phyloP scores from a whole-genome alignment of 2,329 filamentous ascomycete species.

The Coniochaeta prunicola region DNA sequence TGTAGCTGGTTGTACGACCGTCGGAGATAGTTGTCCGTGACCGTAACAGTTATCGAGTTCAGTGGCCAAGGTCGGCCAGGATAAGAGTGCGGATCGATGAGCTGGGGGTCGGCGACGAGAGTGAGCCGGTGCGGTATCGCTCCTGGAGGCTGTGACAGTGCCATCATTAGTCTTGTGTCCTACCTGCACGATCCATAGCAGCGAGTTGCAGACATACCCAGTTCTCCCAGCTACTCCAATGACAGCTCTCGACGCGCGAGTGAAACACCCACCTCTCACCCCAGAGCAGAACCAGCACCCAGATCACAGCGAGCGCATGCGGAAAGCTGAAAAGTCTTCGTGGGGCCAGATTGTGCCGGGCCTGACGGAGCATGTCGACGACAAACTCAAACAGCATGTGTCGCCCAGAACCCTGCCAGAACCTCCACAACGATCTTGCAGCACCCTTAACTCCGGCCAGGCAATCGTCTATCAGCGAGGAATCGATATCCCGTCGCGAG shows the following conservation, averaged over 20 bases:
- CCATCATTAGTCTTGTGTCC: not conserved
- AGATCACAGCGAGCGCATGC: constrained; percentile 62
- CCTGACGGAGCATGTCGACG: constrained; percentile 20
- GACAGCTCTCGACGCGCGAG: constrained; percentile 61
- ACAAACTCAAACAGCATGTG: constrained; percentile 24
- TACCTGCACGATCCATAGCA: not conserved
- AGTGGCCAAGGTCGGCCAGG: constrained; percentile 65
- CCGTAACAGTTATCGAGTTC: constrained; percentile 41
- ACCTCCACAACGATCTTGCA: constrained; percentile 27
- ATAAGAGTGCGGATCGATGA: constrained; percentile 93
- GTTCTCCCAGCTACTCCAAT: constrained; percentile 84
- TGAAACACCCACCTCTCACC: constrained; percentile 77
- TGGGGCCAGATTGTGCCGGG: constrained; percentile 39
- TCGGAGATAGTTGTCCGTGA: constrained; percentile 87
- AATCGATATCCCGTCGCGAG: constrained; percentile 19
- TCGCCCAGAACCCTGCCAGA: constrained; percentile 33
- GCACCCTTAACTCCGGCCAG: constrained; percentile 19
- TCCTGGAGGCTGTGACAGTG: constrained; percentile 56
- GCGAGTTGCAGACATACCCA: constrained; percentile 56
- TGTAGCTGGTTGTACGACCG: constrained; percentile 78
- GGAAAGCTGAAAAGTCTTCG: constrained; percentile 54
- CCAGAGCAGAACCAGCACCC: constrained; percentile 74
- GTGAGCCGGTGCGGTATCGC: constrained; percentile 77
- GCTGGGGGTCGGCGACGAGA: constrained; percentile 83
- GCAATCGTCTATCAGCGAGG: constrained; percentile 29